Evolutionary conservation across 306 rosid species (phyloP).

Genomic region (Luffa acutangula): DNA sequence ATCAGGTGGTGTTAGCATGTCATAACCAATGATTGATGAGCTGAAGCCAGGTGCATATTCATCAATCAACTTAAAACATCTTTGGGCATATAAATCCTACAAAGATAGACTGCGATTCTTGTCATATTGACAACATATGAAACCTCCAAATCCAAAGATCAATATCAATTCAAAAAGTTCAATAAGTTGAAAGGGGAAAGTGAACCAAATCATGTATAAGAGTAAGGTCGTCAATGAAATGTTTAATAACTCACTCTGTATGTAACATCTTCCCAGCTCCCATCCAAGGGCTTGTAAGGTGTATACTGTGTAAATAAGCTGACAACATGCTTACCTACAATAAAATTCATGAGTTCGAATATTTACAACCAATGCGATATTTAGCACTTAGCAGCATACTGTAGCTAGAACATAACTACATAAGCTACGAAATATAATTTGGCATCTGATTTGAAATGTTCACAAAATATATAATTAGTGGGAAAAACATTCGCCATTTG

Average conservation of each 20-base stretch:
- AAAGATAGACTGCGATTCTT: neutral
- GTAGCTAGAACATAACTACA: neutral
- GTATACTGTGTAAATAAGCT: conserved; percentile 87
- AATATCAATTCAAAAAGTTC: neutral
- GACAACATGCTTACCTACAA: conserved; percentile 78
- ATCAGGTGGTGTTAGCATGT: conserved; percentile 94
- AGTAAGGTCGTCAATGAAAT: neutral
- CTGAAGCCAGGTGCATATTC: conserved; percentile 91
- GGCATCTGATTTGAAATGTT: neutral
- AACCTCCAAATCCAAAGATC: neutral
- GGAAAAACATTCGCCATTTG: neutral
- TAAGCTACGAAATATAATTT: neutral
- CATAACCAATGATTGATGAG: conserved; percentile 64
- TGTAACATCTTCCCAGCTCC: conserved; percentile 64
- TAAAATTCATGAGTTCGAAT: neutral
- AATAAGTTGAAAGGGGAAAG: neutral
- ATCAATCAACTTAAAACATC: conserved; percentile 65
- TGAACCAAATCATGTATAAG: neutral
- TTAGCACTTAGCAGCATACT: neutral
- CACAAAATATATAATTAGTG: neutral
- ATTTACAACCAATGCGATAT: neutral
- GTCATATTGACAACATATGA: neutral
- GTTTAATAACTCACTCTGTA: conserved; percentile 50
- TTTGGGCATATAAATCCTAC: conserved; percentile 67
- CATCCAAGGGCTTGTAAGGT: conserved; percentile 71